Percentiles rank a stretch among this genome's conserved stretches.
phyloP scores from a whole-genome alignment of 805 yeast species.

The Wickerhamiella kazuoi region DNA sequence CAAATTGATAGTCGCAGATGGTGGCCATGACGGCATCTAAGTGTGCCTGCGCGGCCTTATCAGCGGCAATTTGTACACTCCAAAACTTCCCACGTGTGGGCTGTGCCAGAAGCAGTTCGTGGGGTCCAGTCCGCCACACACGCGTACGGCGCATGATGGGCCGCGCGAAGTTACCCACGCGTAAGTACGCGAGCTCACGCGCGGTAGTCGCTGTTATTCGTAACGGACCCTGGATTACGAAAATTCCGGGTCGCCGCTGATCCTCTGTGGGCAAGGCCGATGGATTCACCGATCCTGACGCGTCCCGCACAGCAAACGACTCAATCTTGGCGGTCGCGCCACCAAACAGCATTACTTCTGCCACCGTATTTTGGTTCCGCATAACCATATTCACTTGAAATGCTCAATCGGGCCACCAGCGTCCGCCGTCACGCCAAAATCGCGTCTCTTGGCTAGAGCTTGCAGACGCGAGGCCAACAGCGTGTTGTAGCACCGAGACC shows the following conservation, averaged over 20 bases:
- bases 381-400: too few relatives aligned
- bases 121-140: conserved; percentile 12
- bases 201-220: conserved; percentile 10
- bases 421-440: too few relatives aligned
- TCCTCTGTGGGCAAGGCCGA: background rate
- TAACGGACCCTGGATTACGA: conserved; percentile 12
- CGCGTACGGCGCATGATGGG: conserved; percentile 15
- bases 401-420: too few relatives aligned
- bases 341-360: background rate
- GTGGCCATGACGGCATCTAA: conserved; percentile 9
- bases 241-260: background rate
- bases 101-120: conserved; percentile 10
- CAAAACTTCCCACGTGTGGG: conserved; percentile 13
- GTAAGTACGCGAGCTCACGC: conserved; percentile 15
- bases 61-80: conserved; percentile 10
- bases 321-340: background rate
- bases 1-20: conserved; percentile 9
- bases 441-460: too few relatives aligned
- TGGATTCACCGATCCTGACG: background rate
- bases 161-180: conserved; percentile 12
- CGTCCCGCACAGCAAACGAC: background rate
- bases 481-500: too few relatives aligned
- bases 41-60: conserved; percentile 3
- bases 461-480: too few relatives aligned
- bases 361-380: too few relatives aligned